Percentiles rank a stretch among this genome's conserved stretches.
These are phyloP conservation scores for Asterophora lycoperdoides DNA, from an alignment of 768 basidiomycete genomes.

Conservation along the genomic window DNA sequence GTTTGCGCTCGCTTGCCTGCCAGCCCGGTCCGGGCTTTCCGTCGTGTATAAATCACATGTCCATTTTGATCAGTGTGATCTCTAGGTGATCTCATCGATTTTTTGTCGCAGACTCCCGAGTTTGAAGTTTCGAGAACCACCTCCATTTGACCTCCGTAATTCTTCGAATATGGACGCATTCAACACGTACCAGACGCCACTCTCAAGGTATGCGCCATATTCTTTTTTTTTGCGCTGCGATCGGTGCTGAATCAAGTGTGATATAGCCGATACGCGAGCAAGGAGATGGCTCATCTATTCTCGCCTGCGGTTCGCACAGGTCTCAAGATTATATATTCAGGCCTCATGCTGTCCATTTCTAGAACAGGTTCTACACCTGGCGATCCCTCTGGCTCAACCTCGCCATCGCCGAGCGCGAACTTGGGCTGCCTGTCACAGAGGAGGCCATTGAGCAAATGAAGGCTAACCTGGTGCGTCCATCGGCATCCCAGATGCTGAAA, in stretches of 20 bases:
- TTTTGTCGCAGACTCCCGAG: too few species aligned
- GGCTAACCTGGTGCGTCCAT: slow-evolving; percentile 68
- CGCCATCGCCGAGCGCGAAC: slow-evolving; percentile 93
- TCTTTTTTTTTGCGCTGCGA: not conserved
- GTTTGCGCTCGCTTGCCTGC: too few species aligned
- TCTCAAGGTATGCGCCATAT: slow-evolving; percentile 57
- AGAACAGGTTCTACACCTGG: slow-evolving; percentile 98
- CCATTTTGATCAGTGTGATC: not conserved
- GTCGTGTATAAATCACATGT: slow-evolving; percentile 1
- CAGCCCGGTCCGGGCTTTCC: too few species aligned
- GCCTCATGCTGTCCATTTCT: slow-evolving; percentile 2
- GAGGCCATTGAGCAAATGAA: slow-evolving; percentile 94
- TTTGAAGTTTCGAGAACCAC: too few species aligned
- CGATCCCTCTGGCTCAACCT: slow-evolving; percentile 93
- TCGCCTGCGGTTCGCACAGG: slow-evolving; percentile 72
- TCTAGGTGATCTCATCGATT: too few species aligned
- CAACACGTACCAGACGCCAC: slow-evolving; percentile 76
- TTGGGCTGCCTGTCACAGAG: slow-evolving; percentile 86
- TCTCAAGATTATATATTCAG: too few species aligned
- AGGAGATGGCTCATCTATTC: slow-evolving; percentile 97
- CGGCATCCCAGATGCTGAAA: not conserved
- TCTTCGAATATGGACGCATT: slow-evolving; percentile 47
- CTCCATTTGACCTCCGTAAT: not conserved
- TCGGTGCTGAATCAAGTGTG: slow-evolving; percentile 5
- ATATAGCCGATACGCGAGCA: slow-evolving; percentile 93